These are phyloP conservation scores for Trichopus zeylanicus DNA, from an alignment of 116 monocot genomes.

Conservation along the genomic window DNA sequence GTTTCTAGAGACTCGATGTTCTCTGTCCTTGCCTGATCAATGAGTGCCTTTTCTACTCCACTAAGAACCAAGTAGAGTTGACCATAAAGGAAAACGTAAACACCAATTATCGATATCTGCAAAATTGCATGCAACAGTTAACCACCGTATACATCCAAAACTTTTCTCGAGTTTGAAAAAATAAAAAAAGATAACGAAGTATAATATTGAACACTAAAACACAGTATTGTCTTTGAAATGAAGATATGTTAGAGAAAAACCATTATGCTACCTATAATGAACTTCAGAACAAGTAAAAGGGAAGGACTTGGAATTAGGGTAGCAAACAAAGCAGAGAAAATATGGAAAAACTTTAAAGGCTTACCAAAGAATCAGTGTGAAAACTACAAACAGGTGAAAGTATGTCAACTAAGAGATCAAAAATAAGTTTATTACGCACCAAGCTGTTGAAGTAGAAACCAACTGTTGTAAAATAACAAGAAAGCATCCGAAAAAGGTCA, in stretches of 20 bases:
- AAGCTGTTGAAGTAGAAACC: conserved; percentile 82
- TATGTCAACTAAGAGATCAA: neutral
- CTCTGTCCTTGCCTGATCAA: conserved; percentile 28
- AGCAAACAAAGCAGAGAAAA: neutral
- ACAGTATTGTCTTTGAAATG: neutral
- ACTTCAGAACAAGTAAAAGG: neutral
- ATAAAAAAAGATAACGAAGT: neutral
- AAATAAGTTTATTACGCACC: conserved; percentile 14
- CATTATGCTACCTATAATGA: neutral
- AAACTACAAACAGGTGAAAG: neutral
- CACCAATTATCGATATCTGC: conserved; percentile 66
- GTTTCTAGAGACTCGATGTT: conserved; percentile 61
- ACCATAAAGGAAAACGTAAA: conserved; percentile 76
- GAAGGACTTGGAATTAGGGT: neutral
- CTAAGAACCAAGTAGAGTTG: conserved; percentile 73
- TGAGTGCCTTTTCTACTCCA: conserved; percentile 51
- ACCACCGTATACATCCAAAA: neutral
- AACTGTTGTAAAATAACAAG: conserved; percentile 76
- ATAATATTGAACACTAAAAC: neutral
- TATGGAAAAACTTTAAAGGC: no score
- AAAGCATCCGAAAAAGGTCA: conserved; percentile 83
- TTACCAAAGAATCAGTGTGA: neutral
- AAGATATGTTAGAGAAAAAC: neutral
- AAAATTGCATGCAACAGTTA: conserved; percentile 4
- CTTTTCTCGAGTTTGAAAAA: neutral